Evolutionary conservation across 164 flowering plant genomes (phyloP).

Genomic region (Macadamia tetraphylla): DNA sequence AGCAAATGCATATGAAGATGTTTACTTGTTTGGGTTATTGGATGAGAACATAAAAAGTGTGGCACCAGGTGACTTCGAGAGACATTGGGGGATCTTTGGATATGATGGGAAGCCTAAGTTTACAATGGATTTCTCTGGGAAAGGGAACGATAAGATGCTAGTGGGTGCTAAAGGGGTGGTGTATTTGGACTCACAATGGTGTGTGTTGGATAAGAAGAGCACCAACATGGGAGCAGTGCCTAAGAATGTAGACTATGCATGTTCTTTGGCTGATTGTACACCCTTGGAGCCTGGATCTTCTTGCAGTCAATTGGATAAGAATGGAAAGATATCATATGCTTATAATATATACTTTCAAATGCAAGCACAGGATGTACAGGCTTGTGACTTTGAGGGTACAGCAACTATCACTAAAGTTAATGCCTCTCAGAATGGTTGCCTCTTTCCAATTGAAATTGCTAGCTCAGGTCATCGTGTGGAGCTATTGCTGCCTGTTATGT

Average conservation of each 20-base stretch:
- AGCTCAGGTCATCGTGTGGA: slow-evolving; percentile 25
- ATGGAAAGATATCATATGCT: slow-evolving; percentile 65
- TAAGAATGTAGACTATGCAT: slow-evolving; percentile 53
- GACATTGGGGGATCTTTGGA: slow-evolving; percentile 88
- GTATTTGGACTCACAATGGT: slow-evolving; percentile 63
- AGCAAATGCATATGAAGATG: slow-evolving; percentile 48
- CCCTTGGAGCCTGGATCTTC: slow-evolving; percentile 58
- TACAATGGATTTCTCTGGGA: slow-evolving; percentile 56
- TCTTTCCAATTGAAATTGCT: slow-evolving; percentile 61
- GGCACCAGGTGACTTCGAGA: slow-evolving; percentile 78
- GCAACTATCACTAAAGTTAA: slow-evolving; percentile 45
- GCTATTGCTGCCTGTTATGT: too few species aligned
- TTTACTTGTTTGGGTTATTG: slow-evolving; percentile 58
- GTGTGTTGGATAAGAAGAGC: slow-evolving; percentile 35
- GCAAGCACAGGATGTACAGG: slow-evolving; percentile 50
- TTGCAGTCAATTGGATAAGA: slow-evolving; percentile 42
- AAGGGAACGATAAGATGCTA: slow-evolving; percentile 42
- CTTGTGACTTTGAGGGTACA: slow-evolving; percentile 71
- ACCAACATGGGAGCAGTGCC: slow-evolving; percentile 22
- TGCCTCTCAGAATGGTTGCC: slow-evolving; percentile 38
- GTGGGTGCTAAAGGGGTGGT: slow-evolving; percentile 55
- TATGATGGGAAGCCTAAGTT: slow-evolving; percentile 88
- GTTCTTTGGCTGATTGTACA: slow-evolving; percentile 65
- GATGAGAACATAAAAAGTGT: slow-evolving; percentile 85
- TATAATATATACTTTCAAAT: slow-evolving; percentile 79